These are phyloP conservation scores for Nannizzia gypsea DNA, from an alignment of 2,329 filamentous ascomycete genomes.

Conservation along the genomic window DNA sequence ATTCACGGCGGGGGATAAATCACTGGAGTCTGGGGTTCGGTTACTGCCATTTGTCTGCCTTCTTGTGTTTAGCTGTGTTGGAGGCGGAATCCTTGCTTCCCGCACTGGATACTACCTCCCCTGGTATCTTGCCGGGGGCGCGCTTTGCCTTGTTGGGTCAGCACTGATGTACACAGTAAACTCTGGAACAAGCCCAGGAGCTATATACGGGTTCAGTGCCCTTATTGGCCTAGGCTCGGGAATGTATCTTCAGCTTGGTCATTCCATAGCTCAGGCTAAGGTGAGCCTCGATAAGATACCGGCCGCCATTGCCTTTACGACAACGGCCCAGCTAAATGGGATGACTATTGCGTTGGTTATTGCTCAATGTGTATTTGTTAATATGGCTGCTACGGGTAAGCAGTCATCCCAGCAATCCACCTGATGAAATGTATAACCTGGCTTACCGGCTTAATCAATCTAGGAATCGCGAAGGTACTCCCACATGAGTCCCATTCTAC, in stretches of 20 bases:
- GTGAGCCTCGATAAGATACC: slow-evolving; percentile 23
- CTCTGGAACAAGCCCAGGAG: slow-evolving; percentile 10
- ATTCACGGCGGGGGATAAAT: slow-evolving; percentile 36
- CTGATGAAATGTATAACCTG: not conserved
- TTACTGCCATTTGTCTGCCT: slow-evolving; percentile 24
- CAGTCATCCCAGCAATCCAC: not conserved
- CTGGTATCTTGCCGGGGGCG: slow-evolving; percentile 20
- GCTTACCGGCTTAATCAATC: not conserved
- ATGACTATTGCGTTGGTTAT: not conserved
- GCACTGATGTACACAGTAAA: slow-evolving; percentile 14
- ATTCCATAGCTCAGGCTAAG: slow-evolving; percentile 29
- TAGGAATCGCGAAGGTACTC: not conserved
- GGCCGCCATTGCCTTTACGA: slow-evolving; percentile 28
- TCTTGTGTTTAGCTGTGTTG: slow-evolving; percentile 16
- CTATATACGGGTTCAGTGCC: slow-evolving; percentile 23
- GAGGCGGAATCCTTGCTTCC: slow-evolving; percentile 16
- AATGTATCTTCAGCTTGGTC: slow-evolving; percentile 25
- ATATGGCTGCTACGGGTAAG: not conserved
- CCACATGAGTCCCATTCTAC: not conserved
- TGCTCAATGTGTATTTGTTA: not conserved
- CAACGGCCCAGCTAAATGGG: not conserved
- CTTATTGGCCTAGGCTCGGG: slow-evolving; percentile 32
- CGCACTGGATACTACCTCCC: slow-evolving; percentile 19
- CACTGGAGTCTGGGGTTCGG: slow-evolving; percentile 21
- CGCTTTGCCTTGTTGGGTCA: slow-evolving; percentile 17